phyloP scores from a whole-genome alignment of 164 flowering plant genomes.

The Dillenia suffruticosa region DNA sequence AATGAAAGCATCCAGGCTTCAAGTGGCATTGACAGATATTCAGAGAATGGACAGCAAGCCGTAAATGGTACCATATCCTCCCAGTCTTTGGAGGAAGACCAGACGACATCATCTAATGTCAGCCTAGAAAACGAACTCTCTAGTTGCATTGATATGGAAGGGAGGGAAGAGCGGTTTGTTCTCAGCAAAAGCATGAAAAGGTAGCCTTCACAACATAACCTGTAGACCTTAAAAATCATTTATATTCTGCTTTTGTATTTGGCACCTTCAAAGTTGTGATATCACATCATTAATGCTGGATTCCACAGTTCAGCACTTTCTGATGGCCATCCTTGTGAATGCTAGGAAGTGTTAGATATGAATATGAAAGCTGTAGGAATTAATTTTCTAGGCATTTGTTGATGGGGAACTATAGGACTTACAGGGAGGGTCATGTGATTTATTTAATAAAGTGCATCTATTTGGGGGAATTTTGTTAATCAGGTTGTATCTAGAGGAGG shows the following conservation, averaged over 20 bases:
- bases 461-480: too few relatives aligned
- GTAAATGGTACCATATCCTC: conserved; percentile 30
- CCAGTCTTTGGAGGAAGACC: conserved; percentile 19
- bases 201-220: conserved; percentile 7
- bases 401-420: too few relatives aligned
- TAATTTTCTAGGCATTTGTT: too few relatives aligned
- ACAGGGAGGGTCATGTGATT: too few relatives aligned
- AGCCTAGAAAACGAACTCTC: conserved; percentile 15
- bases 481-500: too few relatives aligned
- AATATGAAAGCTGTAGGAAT: too few relatives aligned
- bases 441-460: too few relatives aligned
- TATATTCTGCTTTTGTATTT: too few relatives aligned
- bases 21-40: conserved; percentile 6
- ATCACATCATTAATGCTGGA: not conserved
- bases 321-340: too few relatives aligned
- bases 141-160: conserved; percentile 6
- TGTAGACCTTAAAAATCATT: not conserved
- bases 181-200: conserved; percentile 12
- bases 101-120: conserved; percentile 3
- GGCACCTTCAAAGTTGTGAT: not conserved
- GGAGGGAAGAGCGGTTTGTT: conserved; percentile 9
- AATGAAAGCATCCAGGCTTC: conserved; percentile 9
- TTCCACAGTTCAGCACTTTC: too few relatives aligned
- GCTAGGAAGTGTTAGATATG: too few relatives aligned
- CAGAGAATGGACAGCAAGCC: conserved; percentile 15